phyloP scores from a whole-genome alignment of 179 eudicot species.

The Drosera spatulata region DNA sequence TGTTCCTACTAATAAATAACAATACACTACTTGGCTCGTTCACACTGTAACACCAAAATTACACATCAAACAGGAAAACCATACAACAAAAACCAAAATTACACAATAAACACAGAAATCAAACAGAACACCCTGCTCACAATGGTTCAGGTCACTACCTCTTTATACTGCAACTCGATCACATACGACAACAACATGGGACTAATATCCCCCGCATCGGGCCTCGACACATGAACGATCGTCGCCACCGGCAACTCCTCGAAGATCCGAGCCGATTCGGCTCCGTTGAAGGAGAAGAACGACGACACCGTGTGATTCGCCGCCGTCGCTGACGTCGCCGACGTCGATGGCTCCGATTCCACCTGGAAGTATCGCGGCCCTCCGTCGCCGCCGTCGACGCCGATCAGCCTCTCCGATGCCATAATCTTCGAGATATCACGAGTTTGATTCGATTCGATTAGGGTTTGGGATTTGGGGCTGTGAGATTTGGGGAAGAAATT shows the following conservation, averaged over 20 bases:
- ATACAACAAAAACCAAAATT: not conserved
- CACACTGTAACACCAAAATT: too few relatives aligned
- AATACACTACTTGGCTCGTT: too few relatives aligned
- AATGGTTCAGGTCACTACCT: slow-evolving; percentile 14
- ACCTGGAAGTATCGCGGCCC: slow-evolving; percentile 41
- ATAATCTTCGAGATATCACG: not conserved
- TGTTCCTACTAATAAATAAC: too few relatives aligned
- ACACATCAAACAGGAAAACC: too few relatives aligned
- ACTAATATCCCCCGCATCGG: slow-evolving; percentile 58
- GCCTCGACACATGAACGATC: slow-evolving; percentile 56
- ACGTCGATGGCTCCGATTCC: slow-evolving; percentile 42
- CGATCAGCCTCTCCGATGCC: slow-evolving; percentile 48
- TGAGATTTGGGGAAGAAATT: too few relatives aligned
- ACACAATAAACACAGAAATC: not conserved
- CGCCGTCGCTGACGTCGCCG: not conserved
- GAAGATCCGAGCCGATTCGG: slow-evolving; percentile 57
- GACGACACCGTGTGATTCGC: slow-evolving; percentile 27
- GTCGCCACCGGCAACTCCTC: slow-evolving; percentile 78
- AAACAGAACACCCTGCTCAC: too few relatives aligned
- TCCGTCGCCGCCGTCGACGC: slow-evolving; percentile 27
- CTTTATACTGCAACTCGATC: slow-evolving; percentile 48
- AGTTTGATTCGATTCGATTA: too few relatives aligned
- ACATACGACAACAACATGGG: slow-evolving; percentile 55
- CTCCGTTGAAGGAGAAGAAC: slow-evolving; percentile 27
- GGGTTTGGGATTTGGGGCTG: too few relatives aligned